phyloP scores from a whole-genome alignment of 768 basidiomycete species.

The Naganishia vishniacii region DNA sequence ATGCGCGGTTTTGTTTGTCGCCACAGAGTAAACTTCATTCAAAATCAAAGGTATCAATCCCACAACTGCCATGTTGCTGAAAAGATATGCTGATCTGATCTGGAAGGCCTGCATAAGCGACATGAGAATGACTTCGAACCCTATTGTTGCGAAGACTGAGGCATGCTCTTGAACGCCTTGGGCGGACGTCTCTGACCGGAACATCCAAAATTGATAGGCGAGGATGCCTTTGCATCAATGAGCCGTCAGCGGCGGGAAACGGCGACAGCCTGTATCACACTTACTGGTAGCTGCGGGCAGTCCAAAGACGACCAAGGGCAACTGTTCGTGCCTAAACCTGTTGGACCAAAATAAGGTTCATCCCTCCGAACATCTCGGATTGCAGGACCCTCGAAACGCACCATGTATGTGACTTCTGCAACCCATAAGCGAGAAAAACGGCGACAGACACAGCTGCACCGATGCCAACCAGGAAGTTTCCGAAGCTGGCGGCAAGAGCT shows the following conservation, averaged over 20 bases:
- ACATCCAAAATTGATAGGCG: constrained; percentile 12
- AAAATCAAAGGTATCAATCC: constrained; percentile 50
- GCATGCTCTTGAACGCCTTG: constrained; percentile 55
- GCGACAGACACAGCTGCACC: constrained; percentile 68
- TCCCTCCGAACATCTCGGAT: no score
- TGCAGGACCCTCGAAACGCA: constrained; percentile 27
- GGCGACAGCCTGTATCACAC: no score
- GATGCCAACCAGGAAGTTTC: constrained; percentile 58
- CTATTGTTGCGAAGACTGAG: constrained; percentile 56
- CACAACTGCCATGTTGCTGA: constrained; percentile 55
- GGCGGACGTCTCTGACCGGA: neutral
- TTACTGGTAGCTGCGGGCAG: constrained; percentile 68
- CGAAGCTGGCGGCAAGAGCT: constrained; percentile 55
- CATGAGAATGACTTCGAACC: constrained; percentile 60
- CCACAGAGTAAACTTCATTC: constrained; percentile 6
- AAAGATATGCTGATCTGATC: constrained; percentile 71
- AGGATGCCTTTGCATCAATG: constrained; percentile 6
- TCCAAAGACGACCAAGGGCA: constrained; percentile 63
- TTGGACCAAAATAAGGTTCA: no score
- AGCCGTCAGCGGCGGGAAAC: no score
- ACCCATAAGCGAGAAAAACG: constrained; percentile 58
- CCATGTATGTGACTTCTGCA: constrained; percentile 73
- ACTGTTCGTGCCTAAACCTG: constrained; percentile 66
- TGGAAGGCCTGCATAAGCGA: constrained; percentile 58
- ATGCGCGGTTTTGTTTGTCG: constrained; percentile 56